These are phyloP conservation scores for Seiridium unicorne DNA, from an alignment of 2,329 filamentous ascomycete species.

Conservation along the genomic window DNA sequence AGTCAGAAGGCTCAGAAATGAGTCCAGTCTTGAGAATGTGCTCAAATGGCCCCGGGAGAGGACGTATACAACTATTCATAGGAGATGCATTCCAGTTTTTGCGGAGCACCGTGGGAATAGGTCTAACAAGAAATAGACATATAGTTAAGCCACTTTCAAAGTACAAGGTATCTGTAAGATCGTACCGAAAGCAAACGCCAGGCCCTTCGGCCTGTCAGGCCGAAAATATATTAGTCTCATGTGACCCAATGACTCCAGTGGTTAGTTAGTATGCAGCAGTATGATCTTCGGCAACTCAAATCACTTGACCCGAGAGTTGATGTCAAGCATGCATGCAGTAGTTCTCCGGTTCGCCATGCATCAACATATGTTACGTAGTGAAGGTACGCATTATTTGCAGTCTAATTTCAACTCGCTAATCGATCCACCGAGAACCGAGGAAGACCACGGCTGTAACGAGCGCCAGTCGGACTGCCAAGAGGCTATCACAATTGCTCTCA, in stretches of 20 bases:
- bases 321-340: neutral
- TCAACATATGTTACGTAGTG: neutral
- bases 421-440: neutral
- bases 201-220: no score
- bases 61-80: neutral
- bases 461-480: neutral
- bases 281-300: neutral
- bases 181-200: no score
- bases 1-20: neutral
- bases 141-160: no score
- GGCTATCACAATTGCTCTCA: neutral
- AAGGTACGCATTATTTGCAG: neutral
- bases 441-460: neutral
- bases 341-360: no score
- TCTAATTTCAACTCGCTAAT: constrained; percentile 1
- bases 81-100: no score
- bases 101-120: no score
- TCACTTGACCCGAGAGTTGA: neutral
- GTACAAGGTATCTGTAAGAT: no score
- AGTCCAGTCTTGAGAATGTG: neutral
- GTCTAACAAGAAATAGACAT: no score
- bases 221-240: no score
- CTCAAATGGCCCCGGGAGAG: neutral
- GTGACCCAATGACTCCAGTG: no score
- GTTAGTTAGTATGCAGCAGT: neutral